Evolutionary conservation across 1,284 basidiomycete species (phyloP).

Genomic region (Anthracocystis walkeri): DNA sequence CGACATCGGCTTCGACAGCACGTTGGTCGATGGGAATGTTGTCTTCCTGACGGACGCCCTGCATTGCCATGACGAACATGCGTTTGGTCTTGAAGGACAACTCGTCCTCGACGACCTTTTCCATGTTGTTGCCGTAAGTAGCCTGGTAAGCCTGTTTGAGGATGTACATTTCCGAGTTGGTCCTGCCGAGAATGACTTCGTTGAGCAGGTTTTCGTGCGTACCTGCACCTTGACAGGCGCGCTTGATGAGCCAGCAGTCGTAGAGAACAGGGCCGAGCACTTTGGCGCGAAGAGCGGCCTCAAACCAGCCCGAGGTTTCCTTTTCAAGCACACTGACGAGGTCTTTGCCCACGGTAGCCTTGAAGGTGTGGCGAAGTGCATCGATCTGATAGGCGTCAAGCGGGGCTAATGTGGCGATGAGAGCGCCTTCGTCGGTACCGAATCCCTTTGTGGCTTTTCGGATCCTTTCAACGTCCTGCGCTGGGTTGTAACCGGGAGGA

Average conservation of each 20-base stretch:
- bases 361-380: constrained; percentile 61
- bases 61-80: constrained; percentile 64
- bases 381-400: constrained; percentile 64
- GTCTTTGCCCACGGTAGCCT: constrained; percentile 64
- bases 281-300: constrained; percentile 57
- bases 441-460: constrained; percentile 68
- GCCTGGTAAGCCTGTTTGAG: constrained; percentile 65
- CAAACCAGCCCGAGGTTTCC: constrained; percentile 67
- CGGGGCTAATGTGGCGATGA: constrained; percentile 57
- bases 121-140: constrained; percentile 59
- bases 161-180: constrained; percentile 63
- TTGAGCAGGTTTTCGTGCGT: constrained; percentile 68
- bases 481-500: constrained; percentile 62
- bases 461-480: constrained; percentile 60
- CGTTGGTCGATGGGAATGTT: constrained; percentile 48
- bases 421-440: constrained; percentile 60
- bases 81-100: constrained; percentile 68
- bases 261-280: constrained; percentile 63
- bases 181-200: constrained; percentile 64
- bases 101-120: constrained; percentile 66
- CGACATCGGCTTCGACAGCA: constrained; percentile 50
- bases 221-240: constrained; percentile 64
- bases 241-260: constrained; percentile 65
- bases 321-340: constrained; percentile 62
- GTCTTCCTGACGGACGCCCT: constrained; percentile 61